These are phyloP conservation scores for Mycogone perniciosa DNA, from an alignment of 2,329 filamentous ascomycete species.

Conservation along the genomic window DNA sequence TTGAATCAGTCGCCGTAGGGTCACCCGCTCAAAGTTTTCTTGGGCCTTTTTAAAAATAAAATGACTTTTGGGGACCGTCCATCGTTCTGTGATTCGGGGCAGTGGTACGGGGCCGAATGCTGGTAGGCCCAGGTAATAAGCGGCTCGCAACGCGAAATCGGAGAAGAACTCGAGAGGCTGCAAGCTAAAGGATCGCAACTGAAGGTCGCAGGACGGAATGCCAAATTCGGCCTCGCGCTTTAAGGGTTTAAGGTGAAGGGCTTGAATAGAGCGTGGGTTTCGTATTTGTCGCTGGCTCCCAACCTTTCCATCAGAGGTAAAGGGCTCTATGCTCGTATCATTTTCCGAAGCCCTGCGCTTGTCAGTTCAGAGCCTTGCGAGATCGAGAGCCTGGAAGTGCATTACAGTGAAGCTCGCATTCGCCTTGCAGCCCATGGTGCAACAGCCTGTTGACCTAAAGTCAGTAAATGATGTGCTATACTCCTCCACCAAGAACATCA, in stretches of 20 bases:
- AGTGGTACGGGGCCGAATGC: constrained; percentile 81
- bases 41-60: constrained; percentile 98
- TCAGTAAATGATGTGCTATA: background rate
- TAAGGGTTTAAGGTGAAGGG: constrained; percentile 78
- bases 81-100: constrained; percentile 80
- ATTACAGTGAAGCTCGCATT: constrained; percentile 4
- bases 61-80: constrained; percentile 83
- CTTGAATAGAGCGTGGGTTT: constrained; percentile 73
- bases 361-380: background rate
- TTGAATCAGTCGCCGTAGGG: constrained; percentile 77
- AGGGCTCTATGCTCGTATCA: background rate
- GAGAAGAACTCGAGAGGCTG: constrained; percentile 90
- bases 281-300: constrained; percentile 32
- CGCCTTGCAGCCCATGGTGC: constrained; percentile 4
- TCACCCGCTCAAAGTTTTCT: constrained; percentile 95
- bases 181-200: constrained; percentile 83
- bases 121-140: constrained; percentile 86
- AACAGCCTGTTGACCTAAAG: background rate
- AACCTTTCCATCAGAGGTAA: constrained; percentile 1
- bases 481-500: background rate
- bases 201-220: constrained; percentile 81
- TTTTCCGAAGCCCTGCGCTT: background rate
- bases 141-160: constrained; percentile 89
- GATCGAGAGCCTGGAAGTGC: background rate
- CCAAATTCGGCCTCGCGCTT: constrained; percentile 68